Percentiles rank a stretch among this genome's conserved stretches.
These are phyloP conservation scores for Leccinum ochraceum DNA, from an alignment of 768 basidiomycete species.

Conservation along the genomic window DNA sequence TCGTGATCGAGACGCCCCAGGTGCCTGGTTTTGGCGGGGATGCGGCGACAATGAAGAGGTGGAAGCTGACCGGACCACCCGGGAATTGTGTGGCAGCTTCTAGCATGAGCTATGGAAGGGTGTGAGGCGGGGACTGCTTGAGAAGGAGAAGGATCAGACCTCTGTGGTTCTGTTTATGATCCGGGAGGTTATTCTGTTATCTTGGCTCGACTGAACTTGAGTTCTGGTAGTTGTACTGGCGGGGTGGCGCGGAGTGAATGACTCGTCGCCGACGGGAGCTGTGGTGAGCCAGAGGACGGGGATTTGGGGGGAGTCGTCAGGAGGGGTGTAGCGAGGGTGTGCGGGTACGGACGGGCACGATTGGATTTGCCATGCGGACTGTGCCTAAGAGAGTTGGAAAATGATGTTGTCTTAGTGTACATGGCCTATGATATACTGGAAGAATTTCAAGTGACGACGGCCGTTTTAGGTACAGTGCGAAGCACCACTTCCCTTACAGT, in stretches of 20 bases:
- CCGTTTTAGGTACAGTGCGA: neutral
- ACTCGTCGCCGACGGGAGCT: conserved; percentile 38
- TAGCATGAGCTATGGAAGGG: conserved; percentile 26
- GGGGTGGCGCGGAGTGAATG: conserved; percentile 31
- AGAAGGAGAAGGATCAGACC: conserved; percentile 34
- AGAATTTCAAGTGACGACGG: conserved; percentile 37
- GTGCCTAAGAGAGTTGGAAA: conserved; percentile 44
- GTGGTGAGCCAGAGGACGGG: conserved; percentile 49
- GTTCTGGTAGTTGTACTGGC: conserved; percentile 43
- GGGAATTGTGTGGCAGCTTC: conserved; percentile 29
- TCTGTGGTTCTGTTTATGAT: conserved; percentile 47
- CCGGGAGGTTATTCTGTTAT: conserved; percentile 46
- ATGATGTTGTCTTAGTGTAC: conserved; percentile 44
- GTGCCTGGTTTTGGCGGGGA: conserved; percentile 42
- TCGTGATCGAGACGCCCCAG: conserved; percentile 26
- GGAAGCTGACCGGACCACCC: conserved; percentile 40
- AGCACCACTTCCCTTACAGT: too few species aligned
- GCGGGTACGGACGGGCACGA: conserved; percentile 40
- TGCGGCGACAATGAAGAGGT: conserved; percentile 58
- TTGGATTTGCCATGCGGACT: conserved; percentile 40
- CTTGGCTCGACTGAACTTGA: conserved; percentile 45
- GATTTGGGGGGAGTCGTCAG: conserved; percentile 16
- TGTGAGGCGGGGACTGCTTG: neutral
- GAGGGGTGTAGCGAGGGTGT: neutral
- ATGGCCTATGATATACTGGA: neutral